Evolutionary conservation across 352 stramenopile genomes (phyloP).

Genomic region (Elongisporangium prolatum): DNA sequence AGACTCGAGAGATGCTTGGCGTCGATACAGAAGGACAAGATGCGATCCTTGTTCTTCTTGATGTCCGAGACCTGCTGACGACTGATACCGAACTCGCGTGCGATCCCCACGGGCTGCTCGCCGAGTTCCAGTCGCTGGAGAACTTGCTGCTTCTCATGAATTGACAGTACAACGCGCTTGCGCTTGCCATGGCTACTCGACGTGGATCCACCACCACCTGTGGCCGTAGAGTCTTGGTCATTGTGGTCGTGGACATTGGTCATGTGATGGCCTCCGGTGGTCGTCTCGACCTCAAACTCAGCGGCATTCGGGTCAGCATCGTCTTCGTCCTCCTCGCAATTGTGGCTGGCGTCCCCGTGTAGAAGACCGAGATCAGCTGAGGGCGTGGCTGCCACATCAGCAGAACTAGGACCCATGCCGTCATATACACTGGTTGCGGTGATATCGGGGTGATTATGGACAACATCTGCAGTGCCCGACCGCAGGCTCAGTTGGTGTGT

Average conservation of each 20-base stretch:
- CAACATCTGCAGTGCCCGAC: neutral
- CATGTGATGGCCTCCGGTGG: neutral
- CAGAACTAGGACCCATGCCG: neutral
- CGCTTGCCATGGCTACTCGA: constrained; percentile 30
- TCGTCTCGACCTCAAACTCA: neutral
- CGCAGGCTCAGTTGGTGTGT: neutral
- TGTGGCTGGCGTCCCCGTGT: neutral
- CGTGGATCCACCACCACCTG: neutral
- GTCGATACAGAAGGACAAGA: constrained; percentile 70
- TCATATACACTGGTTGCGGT: neutral
- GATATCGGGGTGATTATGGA: neutral
- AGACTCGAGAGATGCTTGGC: constrained; percentile 70
- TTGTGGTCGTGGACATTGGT: neutral
- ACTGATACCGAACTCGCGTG: constrained; percentile 60
- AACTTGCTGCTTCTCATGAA: constrained; percentile 83
- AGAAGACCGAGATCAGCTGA: neutral
- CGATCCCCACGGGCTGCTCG: constrained; percentile 62
- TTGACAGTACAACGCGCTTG: constrained; percentile 80
- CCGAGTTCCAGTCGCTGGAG: constrained; percentile 62
- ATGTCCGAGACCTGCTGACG: constrained; percentile 83
- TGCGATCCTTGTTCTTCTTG: constrained; percentile 81
- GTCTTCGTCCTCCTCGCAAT: neutral
- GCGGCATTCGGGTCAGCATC: neutral
- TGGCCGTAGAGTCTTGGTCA: neutral
- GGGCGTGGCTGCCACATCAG: neutral